These are phyloP conservation scores for Aspergillus heteromorphus DNA, from an alignment of 495 filamentous ascomycete genomes.

Conservation along the genomic window DNA sequence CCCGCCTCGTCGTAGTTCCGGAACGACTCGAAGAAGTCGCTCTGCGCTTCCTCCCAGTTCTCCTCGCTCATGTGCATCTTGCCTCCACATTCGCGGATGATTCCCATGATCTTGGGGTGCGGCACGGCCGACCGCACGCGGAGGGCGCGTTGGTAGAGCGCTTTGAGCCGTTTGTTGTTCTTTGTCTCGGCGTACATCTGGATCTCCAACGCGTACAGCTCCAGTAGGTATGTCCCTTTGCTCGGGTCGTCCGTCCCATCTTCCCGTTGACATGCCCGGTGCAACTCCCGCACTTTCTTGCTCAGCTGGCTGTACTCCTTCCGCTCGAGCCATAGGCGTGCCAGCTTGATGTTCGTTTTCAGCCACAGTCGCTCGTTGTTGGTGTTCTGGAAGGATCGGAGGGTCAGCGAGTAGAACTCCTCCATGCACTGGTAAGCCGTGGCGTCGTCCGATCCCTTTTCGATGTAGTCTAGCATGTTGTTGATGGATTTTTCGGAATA, in stretches of 20 bases:
- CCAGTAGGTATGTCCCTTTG: constrained; percentile 93
- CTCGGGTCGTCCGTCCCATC: constrained; percentile 90
- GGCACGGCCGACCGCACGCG: constrained; percentile 91
- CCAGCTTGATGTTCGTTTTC: constrained; percentile 97
- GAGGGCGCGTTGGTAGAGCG: constrained; percentile 83
- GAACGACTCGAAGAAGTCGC: constrained; percentile 97
- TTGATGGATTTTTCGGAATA: constrained; percentile 99
- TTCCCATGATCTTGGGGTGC: constrained; percentile 97
- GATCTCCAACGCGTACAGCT: constrained; percentile 95
- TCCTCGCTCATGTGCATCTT: constrained; percentile 99
- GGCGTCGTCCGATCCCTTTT: constrained; percentile 81
- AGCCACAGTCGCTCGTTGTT: constrained; percentile 98
- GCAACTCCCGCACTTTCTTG: constrained; percentile 81
- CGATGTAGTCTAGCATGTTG: constrained; percentile 98
- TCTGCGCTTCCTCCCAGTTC: constrained; percentile 96
- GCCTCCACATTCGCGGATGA: constrained; percentile 96
- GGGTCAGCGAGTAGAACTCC: constrained; percentile 88
- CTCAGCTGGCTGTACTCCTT: constrained; percentile 79
- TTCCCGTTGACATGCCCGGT: constrained; percentile 80
- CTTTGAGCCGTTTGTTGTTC: constrained; percentile 96
- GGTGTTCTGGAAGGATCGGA: constrained; percentile 90
- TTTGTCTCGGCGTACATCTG: constrained; percentile 97
- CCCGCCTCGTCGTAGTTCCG: constrained; percentile 98
- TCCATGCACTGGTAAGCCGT: constrained; percentile 84
- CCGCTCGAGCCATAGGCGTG: constrained; percentile 81